phyloP scores from a whole-genome alignment of 2,329 filamentous ascomycete genomes.

The Pseudocercospora ulei region DNA sequence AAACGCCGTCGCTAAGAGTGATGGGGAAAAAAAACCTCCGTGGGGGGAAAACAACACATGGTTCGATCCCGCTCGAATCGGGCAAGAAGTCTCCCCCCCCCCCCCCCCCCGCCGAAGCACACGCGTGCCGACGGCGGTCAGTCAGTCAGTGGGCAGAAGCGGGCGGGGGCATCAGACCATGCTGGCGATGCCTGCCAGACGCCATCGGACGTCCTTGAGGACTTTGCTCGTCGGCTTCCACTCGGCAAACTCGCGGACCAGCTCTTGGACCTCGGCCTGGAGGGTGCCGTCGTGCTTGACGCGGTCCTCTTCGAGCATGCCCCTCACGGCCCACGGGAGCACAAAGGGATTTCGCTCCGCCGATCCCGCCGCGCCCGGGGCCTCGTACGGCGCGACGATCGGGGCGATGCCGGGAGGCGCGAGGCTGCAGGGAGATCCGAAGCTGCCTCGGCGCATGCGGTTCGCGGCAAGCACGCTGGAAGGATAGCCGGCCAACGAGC shows the following conservation, averaged over 20 bases:
- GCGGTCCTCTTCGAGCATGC: slow-evolving; percentile 80
- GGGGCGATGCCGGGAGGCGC: slow-evolving; percentile 30
- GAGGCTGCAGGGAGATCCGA: slow-evolving; percentile 19
- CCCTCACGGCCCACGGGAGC: slow-evolving; percentile 90
- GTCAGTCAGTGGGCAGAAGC: too few relatives aligned
- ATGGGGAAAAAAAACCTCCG: too few relatives aligned
- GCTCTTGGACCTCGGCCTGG: slow-evolving; percentile 58
- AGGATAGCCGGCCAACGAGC: slow-evolving; percentile 28
- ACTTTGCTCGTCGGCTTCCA: slow-evolving; percentile 89
- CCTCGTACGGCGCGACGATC: slow-evolving; percentile 37
- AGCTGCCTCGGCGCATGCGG: slow-evolving; percentile 30
- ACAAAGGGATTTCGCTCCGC: slow-evolving; percentile 67
- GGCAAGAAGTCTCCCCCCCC: too few relatives aligned
- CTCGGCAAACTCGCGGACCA: slow-evolving; percentile 81
- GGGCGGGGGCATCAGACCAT: slow-evolving; percentile 59
- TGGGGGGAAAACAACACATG: too few relatives aligned
- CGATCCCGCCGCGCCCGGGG: slow-evolving; percentile 20
- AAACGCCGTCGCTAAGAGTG: too few relatives aligned
- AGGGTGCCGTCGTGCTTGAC: slow-evolving; percentile 67
- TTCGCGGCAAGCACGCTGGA: slow-evolving; percentile 30
- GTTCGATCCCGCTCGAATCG: too few relatives aligned
- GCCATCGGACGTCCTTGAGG: slow-evolving; percentile 89
- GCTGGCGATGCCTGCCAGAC: slow-evolving; percentile 81
- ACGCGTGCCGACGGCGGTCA: too few relatives aligned
- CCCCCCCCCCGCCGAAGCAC: too few relatives aligned